phyloP scores from a whole-genome alignment of 129 eudicot genomes.

The Pittosporum tobira region DNA sequence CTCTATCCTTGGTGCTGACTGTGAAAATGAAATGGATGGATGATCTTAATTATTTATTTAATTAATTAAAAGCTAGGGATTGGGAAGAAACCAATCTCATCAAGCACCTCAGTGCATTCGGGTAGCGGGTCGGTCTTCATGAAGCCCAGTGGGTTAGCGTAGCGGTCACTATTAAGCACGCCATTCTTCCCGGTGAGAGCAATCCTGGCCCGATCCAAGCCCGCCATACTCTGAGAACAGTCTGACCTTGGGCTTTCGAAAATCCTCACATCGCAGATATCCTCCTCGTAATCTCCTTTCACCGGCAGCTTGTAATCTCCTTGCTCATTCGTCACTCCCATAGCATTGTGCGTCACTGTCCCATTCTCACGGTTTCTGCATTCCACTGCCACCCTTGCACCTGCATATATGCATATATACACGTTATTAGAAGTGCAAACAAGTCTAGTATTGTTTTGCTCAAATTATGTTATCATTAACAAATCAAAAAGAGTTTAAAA shows the following conservation, averaged over 20 bases:
- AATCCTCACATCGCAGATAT: conserved; percentile 19
- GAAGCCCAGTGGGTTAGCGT: conserved; percentile 27
- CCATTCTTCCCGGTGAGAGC: conserved; percentile 10
- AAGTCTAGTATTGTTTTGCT: too few relatives aligned
- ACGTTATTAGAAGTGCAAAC: too few relatives aligned
- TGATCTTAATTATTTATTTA: too few relatives aligned
- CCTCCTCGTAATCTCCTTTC: conserved; percentile 25
- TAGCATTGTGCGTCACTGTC: conserved; percentile 13
- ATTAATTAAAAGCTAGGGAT: background rate
- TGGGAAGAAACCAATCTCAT: conserved; percentile 2
- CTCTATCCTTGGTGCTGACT: too few relatives aligned
- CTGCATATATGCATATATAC: conserved; percentile 15
- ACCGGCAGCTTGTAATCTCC: conserved; percentile 19
- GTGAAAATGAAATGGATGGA: too few relatives aligned
- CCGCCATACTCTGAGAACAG: conserved; percentile 8
- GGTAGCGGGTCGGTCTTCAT: background rate
- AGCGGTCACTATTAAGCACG: conserved; percentile 1
- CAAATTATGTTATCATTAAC: too few relatives aligned
- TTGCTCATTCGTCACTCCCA: conserved; percentile 1
- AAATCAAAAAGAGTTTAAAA: too few relatives aligned
- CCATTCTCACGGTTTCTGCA: conserved; percentile 14
- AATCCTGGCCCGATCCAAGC: background rate
- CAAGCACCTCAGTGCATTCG: conserved; percentile 1
- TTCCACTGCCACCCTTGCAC: conserved; percentile 20
- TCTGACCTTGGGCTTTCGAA: conserved; percentile 14